Evolutionary conservation across 345 rosid species (phyloP).

Genomic region (Eucalyptus regnans): DNA sequence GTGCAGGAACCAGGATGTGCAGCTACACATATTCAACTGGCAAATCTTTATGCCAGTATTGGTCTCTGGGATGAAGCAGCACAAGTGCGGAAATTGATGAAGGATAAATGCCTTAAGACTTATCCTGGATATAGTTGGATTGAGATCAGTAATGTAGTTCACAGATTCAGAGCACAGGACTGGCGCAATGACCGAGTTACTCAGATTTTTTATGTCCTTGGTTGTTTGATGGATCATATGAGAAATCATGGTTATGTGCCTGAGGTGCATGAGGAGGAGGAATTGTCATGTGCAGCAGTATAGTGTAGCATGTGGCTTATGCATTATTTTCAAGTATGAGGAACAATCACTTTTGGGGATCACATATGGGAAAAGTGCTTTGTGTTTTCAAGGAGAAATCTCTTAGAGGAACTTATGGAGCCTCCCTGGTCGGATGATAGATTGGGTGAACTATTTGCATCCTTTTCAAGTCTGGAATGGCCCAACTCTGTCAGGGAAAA

Average conservation of each 20-base stretch:
- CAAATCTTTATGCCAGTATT: slow-evolving; percentile 65
- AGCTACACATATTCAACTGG: slow-evolving; percentile 69
- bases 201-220: slow-evolving; percentile 32
- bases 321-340: background rate
- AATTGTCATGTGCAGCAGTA: background rate
- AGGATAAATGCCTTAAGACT: slow-evolving; percentile 60
- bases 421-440: background rate
- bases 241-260: slow-evolving; percentile 7
- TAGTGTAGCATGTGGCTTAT: background rate
- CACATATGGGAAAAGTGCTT: background rate
- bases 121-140: slow-evolving; percentile 85
- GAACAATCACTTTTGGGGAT: background rate
- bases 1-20: slow-evolving; percentile 68
- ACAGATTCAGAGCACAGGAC: slow-evolving; percentile 70
- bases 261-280: slow-evolving; percentile 7
- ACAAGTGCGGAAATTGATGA: slow-evolving; percentile 64
- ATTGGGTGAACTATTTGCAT: background rate
- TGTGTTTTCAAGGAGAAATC: background rate
- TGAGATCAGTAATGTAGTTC: slow-evolving; percentile 52
- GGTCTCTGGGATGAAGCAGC: slow-evolving; percentile 65
- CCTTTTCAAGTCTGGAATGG: background rate
- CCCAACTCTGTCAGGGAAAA: background rate
- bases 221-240: slow-evolving; percentile 43
- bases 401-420: background rate
- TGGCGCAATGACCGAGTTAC: slow-evolving; percentile 16